Conservation (phyloP, 2,329 filamentous ascomycete species). For the Periconia digitata region DNA sequence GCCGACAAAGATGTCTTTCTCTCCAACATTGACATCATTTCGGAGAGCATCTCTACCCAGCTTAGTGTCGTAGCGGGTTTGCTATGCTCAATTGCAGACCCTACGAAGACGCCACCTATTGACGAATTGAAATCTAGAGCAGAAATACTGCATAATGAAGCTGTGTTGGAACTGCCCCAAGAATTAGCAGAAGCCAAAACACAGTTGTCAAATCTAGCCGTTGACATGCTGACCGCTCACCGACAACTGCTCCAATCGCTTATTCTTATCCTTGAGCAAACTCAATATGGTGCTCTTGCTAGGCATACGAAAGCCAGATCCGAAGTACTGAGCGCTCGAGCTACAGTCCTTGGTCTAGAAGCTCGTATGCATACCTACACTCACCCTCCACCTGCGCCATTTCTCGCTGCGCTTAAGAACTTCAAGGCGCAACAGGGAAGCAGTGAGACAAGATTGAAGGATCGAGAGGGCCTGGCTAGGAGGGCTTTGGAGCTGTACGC, state of each 20-base stretch:
- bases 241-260: conserved; percentile 39
- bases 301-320: conserved; percentile 46
- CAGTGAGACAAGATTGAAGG: conserved; percentile 30
- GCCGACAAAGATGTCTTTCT: conserved; percentile 45
- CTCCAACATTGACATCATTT: conserved; percentile 40
- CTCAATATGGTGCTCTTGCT: conserved; percentile 48
- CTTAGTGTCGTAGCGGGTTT: conserved; percentile 29
- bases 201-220: conserved; percentile 36
- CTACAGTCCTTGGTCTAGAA: conserved; percentile 46
- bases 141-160: conserved; percentile 9
- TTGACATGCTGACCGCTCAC: conserved; percentile 40
- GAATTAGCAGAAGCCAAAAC: conserved; percentile 32
- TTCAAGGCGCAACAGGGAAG: conserved; percentile 33
- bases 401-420: conserved; percentile 32
- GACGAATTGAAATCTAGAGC: conserved; percentile 14
- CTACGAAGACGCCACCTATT: conserved; percentile 14
- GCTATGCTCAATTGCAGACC: conserved; percentile 37
- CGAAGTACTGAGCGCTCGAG: conserved; percentile 46
- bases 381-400: conserved; percentile 28
- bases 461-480: conserved; percentile 36
- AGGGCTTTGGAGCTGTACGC: conserved; percentile 41
- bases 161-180: conserved; percentile 18
- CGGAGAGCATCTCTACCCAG: conserved; percentile 36
- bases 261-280: conserved; percentile 51
- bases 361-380: conserved; percentile 33